Conservation (phyloP, 106 monocot genomes). For the Dactylorhiza incarnata region DNA sequence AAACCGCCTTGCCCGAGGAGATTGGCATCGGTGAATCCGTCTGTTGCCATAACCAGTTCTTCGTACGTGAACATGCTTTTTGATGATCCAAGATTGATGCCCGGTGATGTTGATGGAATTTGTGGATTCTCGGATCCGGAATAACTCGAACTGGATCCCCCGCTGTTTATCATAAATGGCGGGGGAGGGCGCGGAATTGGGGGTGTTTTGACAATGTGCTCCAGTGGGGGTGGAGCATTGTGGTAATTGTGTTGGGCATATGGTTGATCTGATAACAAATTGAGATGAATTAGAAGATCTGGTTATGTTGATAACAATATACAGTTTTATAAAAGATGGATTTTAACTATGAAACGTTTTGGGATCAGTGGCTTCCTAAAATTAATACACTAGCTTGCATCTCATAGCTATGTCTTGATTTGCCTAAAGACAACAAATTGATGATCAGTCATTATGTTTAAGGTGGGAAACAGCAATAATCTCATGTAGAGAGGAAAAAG, state of each 20-base stretch:
- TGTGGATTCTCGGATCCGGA: constrained; percentile 18
- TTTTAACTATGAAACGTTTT: not conserved
- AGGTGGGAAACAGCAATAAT: too few relatives aligned
- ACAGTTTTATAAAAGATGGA: not conserved
- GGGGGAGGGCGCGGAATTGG: constrained; percentile 29
- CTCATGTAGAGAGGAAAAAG: not conserved
- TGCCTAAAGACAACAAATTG: not conserved
- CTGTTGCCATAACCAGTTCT: constrained; percentile 41
- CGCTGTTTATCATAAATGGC: constrained; percentile 25
- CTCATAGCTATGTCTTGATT: not conserved
- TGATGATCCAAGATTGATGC: constrained; percentile 18
- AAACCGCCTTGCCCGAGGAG: constrained; percentile 62
- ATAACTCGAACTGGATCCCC: constrained; percentile 40
- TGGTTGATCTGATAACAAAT: constrained; percentile 1
- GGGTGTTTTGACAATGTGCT: constrained; percentile 37
- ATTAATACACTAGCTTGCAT: not conserved
- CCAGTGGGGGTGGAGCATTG: constrained; percentile 19
- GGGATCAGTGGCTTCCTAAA: not conserved
- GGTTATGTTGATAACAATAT: not conserved
- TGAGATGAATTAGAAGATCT: not conserved
- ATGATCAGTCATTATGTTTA: not conserved
- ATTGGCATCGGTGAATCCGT: constrained; percentile 53
- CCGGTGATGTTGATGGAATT: constrained; percentile 18
- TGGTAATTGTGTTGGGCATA: constrained; percentile 36
- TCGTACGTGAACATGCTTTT: constrained; percentile 53